phyloP scores from a whole-genome alignment of 2,329 filamentous ascomycete genomes.

The Aspergillus candidus region DNA sequence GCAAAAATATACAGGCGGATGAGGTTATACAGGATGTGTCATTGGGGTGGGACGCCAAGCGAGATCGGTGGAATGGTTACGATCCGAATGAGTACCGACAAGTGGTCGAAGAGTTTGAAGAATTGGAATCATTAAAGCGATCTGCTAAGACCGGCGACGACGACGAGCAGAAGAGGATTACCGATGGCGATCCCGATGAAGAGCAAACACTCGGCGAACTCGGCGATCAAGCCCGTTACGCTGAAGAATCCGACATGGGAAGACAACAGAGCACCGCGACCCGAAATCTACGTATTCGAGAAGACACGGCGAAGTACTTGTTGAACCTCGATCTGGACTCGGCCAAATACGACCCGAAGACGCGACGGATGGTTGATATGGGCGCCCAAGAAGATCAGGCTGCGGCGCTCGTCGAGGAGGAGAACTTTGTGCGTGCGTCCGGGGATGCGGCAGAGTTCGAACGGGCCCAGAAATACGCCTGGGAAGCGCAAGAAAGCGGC shows the following conservation, averaged over 20 bases:
- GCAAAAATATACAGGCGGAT: constrained; percentile 88
- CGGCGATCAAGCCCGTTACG: constrained; percentile 59
- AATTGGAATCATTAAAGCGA: constrained; percentile 69
- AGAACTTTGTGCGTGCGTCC: constrained; percentile 81
- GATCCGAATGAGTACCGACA: constrained; percentile 77
- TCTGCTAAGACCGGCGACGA: constrained; percentile 47
- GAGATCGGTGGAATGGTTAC: constrained; percentile 98
- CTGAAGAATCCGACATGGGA: constrained; percentile 95
- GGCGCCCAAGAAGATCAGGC: constrained; percentile 75
- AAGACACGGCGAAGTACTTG: constrained; percentile 96
- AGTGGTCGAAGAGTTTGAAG: constrained; percentile 84
- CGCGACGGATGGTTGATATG: constrained; percentile 78
- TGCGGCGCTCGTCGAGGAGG: constrained; percentile 79
- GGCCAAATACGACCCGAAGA: constrained; percentile 96
- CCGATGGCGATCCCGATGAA: constrained; percentile 52
- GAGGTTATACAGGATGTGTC: constrained; percentile 79
- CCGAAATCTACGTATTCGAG: constrained; percentile 80
- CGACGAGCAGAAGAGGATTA: constrained; percentile 41
- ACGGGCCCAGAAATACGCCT: constrained; percentile 79
- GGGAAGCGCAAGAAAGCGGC: constrained; percentile 84
- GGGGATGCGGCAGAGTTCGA: constrained; percentile 94
- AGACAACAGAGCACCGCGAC: constrained; percentile 87
- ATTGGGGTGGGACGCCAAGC: constrained; percentile 92
- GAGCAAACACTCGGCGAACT: constrained; percentile 28
- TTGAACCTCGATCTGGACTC: constrained; percentile 93